Conservation (phyloP, 2,329 filamentous ascomycete species). For the Diaporthe capsici region DNA sequence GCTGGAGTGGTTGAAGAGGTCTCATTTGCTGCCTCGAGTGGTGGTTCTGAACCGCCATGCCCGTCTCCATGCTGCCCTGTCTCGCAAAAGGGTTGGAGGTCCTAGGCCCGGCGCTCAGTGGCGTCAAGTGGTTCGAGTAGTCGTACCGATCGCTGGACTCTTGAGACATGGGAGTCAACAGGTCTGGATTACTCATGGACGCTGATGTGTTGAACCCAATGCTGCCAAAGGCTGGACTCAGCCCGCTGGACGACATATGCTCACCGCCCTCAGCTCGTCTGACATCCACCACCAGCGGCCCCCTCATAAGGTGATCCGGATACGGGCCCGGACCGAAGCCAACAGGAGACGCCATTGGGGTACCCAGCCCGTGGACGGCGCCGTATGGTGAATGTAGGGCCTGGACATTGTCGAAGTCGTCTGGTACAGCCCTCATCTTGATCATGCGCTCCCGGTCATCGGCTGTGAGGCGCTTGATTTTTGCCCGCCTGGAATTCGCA, state of each 20-base stretch:
- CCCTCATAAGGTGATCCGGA: constrained; percentile 73
- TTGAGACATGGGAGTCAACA: constrained; percentile 71
- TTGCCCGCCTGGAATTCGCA: constrained; percentile 68
- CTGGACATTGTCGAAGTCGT: constrained; percentile 79
- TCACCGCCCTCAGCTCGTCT: constrained; percentile 74
- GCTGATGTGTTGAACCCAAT: constrained; percentile 73
- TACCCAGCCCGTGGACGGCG: constrained; percentile 67
- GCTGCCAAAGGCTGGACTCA: constrained; percentile 77
- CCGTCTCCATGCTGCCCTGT: constrained; percentile 61
- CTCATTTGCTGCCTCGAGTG: constrained; percentile 62
- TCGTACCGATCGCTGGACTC: constrained; percentile 68
- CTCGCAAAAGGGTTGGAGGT: constrained; percentile 67
- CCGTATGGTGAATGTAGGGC: constrained; percentile 78
- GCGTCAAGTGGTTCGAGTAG: constrained; percentile 64
- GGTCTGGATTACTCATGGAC: constrained; percentile 65
- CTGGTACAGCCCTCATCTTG: constrained; percentile 79
- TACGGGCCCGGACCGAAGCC: constrained; percentile 66
- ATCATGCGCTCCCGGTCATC: constrained; percentile 80
- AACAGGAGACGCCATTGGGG: constrained; percentile 63
- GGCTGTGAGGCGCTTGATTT: constrained; percentile 79
- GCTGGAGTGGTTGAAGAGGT: constrained; percentile 70
- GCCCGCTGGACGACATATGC: constrained; percentile 75
- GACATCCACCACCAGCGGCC: constrained; percentile 77
- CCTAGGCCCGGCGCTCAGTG: constrained; percentile 63
- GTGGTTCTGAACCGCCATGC: constrained; percentile 61